Evolutionary conservation across 768 basidiomycete species (phyloP).

Genomic region (Tulasnella sp.): DNA sequence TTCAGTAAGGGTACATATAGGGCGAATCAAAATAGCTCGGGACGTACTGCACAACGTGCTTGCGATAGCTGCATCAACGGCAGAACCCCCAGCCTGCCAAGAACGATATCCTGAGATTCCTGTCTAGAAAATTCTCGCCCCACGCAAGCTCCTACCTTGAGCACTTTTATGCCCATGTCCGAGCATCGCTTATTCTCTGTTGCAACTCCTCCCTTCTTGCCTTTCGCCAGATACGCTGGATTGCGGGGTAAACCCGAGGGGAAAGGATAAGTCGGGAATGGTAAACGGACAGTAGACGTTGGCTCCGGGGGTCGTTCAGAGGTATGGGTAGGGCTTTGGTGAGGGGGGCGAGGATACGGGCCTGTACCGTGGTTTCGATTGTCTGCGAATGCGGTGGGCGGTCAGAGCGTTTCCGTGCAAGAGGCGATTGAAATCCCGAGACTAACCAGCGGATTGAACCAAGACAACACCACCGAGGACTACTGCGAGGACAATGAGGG

Average conservation of each 20-base stretch:
- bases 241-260: conserved; percentile 40
- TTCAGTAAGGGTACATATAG: conserved; percentile 40
- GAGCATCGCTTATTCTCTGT: conserved; percentile 85
- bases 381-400: neutral
- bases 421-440: neutral
- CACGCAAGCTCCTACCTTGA: conserved; percentile 42
- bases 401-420: neutral
- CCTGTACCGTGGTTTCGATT: conserved; percentile 15
- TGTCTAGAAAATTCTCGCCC: neutral
- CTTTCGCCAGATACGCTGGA: conserved; percentile 56
- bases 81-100: conserved; percentile 69
- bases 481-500: conserved; percentile 14
- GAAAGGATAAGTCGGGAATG: conserved; percentile 11
- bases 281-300: conserved; percentile 9
- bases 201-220: conserved; percentile 79
- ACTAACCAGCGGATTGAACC: conserved; percentile 15
- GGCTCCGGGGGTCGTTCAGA: neutral
- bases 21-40: neutral
- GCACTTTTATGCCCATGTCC: conserved; percentile 67
- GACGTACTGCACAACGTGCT: conserved; percentile 59
- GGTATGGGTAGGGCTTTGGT: neutral
- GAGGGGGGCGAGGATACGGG: conserved; percentile 23
- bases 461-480: conserved; percentile 22
- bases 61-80: conserved; percentile 81
- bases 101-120: neutral